Evolutionary conservation across 805 yeast species (phyloP).

Genomic region (Teunomyces funiuensis): DNA sequence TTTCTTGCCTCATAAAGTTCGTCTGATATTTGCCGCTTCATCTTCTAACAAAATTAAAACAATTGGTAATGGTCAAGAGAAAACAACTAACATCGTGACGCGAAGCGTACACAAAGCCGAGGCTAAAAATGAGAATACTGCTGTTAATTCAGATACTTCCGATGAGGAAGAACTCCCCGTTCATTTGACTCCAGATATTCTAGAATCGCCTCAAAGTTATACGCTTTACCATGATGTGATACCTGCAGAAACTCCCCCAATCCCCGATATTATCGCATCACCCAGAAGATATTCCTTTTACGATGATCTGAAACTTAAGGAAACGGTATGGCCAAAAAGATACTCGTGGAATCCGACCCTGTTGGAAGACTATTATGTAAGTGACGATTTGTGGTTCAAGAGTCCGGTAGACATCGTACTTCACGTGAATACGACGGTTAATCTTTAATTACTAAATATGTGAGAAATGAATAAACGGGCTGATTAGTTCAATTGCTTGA

Average conservation of each 20-base stretch:
- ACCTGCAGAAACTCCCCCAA: not conserved
- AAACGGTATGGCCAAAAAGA: conserved; percentile 2
- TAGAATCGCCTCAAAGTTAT: not conserved
- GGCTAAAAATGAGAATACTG: not conserved
- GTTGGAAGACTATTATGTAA: conserved; percentile 1
- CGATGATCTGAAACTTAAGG: conserved; percentile 2
- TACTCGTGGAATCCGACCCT: conserved; percentile 3
- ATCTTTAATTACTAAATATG: not conserved
- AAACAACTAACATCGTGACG: not conserved
- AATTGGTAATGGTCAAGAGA: not conserved
- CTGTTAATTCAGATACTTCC: not conserved
- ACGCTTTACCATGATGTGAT: not conserved
- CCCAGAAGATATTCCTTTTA: not conserved
- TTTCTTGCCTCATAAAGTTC: not conserved
- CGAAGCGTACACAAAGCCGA: not conserved
- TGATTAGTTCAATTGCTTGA: conserved; percentile 53
- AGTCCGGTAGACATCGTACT: conserved; percentile 5
- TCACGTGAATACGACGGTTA: conserved; percentile 2
- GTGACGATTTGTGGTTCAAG: conserved; percentile 3
- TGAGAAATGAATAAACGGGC: conserved; percentile 3
- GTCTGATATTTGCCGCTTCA: not conserved
- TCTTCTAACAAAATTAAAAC: not conserved
- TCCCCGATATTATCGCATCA: not conserved
- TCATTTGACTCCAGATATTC: not conserved
- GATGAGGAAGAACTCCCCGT: not conserved